These are phyloP conservation scores for Chaetoceros tenuissimus DNA, from an alignment of 108 stramenopile genomes.

Conservation along the genomic window DNA sequence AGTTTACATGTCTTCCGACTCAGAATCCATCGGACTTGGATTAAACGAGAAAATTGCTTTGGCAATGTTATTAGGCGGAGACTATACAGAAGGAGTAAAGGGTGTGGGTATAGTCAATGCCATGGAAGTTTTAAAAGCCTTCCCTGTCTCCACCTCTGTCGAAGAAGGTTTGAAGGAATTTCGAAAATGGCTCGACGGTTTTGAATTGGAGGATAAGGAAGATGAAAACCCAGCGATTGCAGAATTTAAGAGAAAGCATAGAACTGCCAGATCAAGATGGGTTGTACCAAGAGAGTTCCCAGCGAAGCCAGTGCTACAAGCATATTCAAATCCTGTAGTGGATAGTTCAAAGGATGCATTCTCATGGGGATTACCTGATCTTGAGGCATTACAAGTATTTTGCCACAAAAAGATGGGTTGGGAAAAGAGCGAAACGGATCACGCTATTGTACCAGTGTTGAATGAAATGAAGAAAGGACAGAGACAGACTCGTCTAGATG, in stretches of 20 bases:
- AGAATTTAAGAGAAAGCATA: constrained; percentile 69
- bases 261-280: constrained; percentile 73
- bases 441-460: constrained; percentile 66
- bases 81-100: constrained; percentile 97
- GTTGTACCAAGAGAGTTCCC: constrained; percentile 80
- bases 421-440: constrained; percentile 61
- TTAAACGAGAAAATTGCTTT: constrained; percentile 77
- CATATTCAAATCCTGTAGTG: constrained; percentile 81
- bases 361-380: constrained; percentile 81
- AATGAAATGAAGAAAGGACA: constrained; percentile 36
- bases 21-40: constrained; percentile 79
- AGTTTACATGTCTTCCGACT: constrained; percentile 81
- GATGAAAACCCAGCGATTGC: constrained; percentile 8
- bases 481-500: constrained; percentile 85
- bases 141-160: constrained; percentile 47
- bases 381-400: constrained; percentile 51
- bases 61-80: constrained; percentile 94
- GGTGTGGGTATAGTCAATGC: constrained; percentile 98
- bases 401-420: constrained; percentile 76
- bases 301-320: constrained; percentile 50
- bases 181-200: constrained; percentile 81
- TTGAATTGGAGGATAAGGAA: constrained; percentile 38
- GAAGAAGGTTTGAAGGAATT: constrained; percentile 61
- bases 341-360: constrained; percentile 59
- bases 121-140: constrained; percentile 91